Conservation (phyloP, 495 filamentous ascomycete genomes). For the Aspergillus funiculosus region DNA sequence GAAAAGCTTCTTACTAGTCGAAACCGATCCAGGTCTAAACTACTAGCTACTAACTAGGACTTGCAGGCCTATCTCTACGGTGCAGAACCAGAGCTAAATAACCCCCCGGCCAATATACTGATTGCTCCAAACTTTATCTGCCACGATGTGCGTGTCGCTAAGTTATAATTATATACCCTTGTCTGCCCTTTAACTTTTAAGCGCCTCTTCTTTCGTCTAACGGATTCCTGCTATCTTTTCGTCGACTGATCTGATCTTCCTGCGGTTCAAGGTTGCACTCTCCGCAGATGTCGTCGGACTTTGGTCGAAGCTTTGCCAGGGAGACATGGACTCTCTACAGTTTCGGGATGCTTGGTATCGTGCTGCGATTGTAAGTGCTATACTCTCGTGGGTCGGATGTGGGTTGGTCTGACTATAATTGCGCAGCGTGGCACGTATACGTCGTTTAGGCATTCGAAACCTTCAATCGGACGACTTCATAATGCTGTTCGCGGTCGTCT, state of each 20-base stretch:
- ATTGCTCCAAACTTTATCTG: constrained; percentile 4
- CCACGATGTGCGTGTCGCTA: constrained; percentile 7
- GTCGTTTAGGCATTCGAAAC: constrained; percentile 38
- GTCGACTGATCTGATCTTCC: constrained; percentile 12
- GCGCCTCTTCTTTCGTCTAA: background rate
- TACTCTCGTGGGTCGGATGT: background rate
- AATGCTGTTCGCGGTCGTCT: constrained; percentile 44
- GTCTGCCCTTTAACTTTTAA: background rate
- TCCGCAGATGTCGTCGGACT: constrained; percentile 32
- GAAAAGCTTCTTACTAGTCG: background rate
- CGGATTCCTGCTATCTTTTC: too few relatives aligned
- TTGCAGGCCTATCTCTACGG: background rate
- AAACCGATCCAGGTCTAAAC: too few relatives aligned
- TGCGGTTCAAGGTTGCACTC: constrained; percentile 18
- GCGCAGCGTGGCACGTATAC: constrained; percentile 43
- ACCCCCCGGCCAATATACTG: background rate
- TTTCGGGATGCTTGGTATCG: constrained; percentile 39
- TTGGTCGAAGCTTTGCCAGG: constrained; percentile 29
- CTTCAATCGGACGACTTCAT: constrained; percentile 49
- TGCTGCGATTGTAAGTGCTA: constrained; percentile 39
- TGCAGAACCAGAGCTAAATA: too few relatives aligned
- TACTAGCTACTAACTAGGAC: too few relatives aligned
- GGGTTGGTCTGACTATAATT: background rate
- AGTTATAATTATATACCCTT: constrained; percentile 1
- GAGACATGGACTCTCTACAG: constrained; percentile 47